phyloP scores from a whole-genome alignment of 2,329 filamentous ascomycete genomes.

The Colletotrichum trifolii region DNA sequence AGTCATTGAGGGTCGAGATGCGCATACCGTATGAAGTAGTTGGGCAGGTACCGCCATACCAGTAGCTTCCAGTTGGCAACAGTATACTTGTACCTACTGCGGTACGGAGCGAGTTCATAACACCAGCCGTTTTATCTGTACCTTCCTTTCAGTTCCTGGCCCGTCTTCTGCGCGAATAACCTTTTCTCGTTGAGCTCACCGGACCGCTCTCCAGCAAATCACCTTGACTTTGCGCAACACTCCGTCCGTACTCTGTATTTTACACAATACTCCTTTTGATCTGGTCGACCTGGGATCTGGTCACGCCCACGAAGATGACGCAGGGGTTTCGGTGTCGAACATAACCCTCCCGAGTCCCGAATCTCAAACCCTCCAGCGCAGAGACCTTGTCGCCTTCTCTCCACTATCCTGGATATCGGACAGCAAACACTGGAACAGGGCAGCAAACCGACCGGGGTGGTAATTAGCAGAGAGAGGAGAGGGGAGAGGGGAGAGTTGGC shows the following conservation, averaged over 20 bases:
- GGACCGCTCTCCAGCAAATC: background rate
- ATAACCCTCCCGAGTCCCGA: background rate
- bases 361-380: constrained; percentile 31
- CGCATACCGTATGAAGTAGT: background rate
- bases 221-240: background rate
- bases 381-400: background rate
- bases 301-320: no score
- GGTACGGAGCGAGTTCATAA: background rate
- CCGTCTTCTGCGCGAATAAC: constrained; percentile 19
- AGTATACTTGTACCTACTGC: background rate
- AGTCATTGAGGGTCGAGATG: constrained; percentile 23
- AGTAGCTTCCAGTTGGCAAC: constrained; percentile 13
- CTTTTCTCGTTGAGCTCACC: constrained; percentile 3
- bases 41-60: background rate
- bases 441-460: constrained; percentile 19
- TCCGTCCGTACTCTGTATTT: no score
- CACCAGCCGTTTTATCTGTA: background rate
- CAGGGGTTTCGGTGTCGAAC: no score
- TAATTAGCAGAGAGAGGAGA: no score
- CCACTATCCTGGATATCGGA: constrained; percentile 30
- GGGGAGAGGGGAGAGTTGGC: no score
- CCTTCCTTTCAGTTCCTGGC: background rate
- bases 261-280: no score
- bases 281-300: no score
- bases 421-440: constrained; percentile 21